phyloP scores from a whole-genome alignment of 164 flowering plant genomes.

The Umbilicus rupestris region DNA sequence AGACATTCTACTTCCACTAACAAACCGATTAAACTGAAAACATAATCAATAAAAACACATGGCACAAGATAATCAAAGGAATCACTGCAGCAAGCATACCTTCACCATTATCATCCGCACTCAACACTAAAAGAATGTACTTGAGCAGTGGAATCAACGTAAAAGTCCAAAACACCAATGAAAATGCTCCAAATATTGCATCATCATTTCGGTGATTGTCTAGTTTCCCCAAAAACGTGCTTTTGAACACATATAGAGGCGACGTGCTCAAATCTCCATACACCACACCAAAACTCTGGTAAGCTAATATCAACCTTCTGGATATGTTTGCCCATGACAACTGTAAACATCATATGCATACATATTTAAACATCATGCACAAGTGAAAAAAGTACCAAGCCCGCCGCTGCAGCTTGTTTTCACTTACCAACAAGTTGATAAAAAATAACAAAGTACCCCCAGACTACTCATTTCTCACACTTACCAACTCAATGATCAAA shows the following conservation, averaged over 20 bases:
- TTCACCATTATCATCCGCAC: constrained; percentile 35
- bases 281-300: constrained; percentile 33
- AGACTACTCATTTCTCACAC: too few relatives aligned
- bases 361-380: too few relatives aligned
- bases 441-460: too few relatives aligned
- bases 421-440: background rate
- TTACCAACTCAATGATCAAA: background rate
- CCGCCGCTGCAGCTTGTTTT: too few relatives aligned
- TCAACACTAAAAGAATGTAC: constrained; percentile 22
- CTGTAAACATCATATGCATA: background rate
- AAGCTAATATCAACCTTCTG: constrained; percentile 14
- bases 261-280: constrained; percentile 36
- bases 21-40: background rate
- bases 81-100: constrained; percentile 12
- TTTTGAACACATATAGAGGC: constrained; percentile 28
- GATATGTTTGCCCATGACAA: constrained; percentile 4
- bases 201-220: constrained; percentile 19
- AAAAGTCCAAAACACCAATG: constrained; percentile 36
- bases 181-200: constrained; percentile 30
- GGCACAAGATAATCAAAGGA: background rate
- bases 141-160: constrained; percentile 25
- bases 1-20: background rate
- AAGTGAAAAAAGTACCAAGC: too few relatives aligned
- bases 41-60: constrained; percentile 2
- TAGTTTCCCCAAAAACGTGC: constrained; percentile 23